These are phyloP conservation scores for Phoenix roebelenii DNA, from an alignment of 176 grass and related monocot genomes.

Conservation along the genomic window DNA sequence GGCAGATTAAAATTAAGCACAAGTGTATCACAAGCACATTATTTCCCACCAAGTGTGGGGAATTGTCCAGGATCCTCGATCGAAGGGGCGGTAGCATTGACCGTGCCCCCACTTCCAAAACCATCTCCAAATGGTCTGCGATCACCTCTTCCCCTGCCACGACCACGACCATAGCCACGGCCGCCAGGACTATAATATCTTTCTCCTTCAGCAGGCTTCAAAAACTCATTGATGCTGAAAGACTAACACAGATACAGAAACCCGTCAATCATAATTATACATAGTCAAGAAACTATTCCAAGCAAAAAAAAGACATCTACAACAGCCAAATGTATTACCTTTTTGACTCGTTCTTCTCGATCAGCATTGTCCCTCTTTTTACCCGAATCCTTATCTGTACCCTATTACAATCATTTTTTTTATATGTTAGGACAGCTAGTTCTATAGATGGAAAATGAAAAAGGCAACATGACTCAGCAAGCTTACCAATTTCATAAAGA, in stretches of 20 bases:
- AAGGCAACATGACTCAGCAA: neutral
- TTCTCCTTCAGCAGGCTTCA: constrained; percentile 73
- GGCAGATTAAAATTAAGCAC: too few relatives aligned
- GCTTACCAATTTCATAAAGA: constrained; percentile 85
- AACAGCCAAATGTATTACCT: constrained; percentile 23
- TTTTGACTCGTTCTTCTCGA: constrained; percentile 69
- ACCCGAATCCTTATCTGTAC: constrained; percentile 60
- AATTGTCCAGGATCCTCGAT: too few relatives aligned
- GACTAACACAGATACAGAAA: constrained; percentile 28
- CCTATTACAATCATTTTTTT: constrained; percentile 23
- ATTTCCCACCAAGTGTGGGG: too few relatives aligned
- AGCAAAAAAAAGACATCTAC: neutral
- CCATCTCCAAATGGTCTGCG: too few relatives aligned
- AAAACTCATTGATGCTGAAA: constrained; percentile 75
- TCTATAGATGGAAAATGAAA: neutral
- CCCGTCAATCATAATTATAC: neutral
- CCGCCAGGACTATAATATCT: constrained; percentile 25
- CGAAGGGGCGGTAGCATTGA: too few relatives aligned
- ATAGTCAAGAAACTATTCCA: neutral
- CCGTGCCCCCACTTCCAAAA: too few relatives aligned
- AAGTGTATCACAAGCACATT: too few relatives aligned
- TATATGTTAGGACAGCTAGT: too few relatives aligned
- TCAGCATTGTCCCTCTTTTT: constrained; percentile 83
- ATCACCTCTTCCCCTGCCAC: too few relatives aligned
- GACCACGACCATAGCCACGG: constrained; percentile 31